Evolutionary conservation across 2,329 filamentous ascomycete species (phyloP).

Genomic region (Eurotiales sp.): DNA sequence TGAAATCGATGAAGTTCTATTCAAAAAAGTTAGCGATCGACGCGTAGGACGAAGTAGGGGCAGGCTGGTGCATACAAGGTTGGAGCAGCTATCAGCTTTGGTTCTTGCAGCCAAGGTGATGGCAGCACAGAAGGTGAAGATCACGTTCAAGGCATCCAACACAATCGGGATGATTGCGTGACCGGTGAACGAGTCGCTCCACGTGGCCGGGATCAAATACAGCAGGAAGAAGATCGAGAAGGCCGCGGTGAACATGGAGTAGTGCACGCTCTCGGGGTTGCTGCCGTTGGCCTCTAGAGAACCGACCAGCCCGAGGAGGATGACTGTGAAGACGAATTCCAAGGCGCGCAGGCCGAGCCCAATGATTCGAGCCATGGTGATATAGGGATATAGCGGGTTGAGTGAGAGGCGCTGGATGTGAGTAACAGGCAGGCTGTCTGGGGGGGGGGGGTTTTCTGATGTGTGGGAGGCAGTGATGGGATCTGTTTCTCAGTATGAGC

Average conservation of each 20-base stretch:
- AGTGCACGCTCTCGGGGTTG: slow-evolving; percentile 57
- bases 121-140: slow-evolving; percentile 48
- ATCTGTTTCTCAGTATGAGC: not conserved
- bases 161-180: slow-evolving; percentile 43
- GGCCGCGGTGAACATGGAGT: slow-evolving; percentile 46
- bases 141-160: slow-evolving; percentile 44
- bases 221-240: slow-evolving; percentile 48
- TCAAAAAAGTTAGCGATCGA: not conserved
- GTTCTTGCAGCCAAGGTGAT: slow-evolving; percentile 48
- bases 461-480: not conserved
- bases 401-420: no score
- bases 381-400: no score
- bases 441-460: no score
- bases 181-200: slow-evolving; percentile 37
- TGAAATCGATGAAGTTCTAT: slow-evolving; percentile 39
- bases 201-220: slow-evolving; percentile 44
- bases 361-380: slow-evolving; percentile 12
- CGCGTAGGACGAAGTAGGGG: no score
- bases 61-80: slow-evolving; percentile 20
- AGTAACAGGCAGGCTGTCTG: no score
- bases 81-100: slow-evolving; percentile 43
- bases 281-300: slow-evolving; percentile 58
- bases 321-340: slow-evolving; percentile 55
- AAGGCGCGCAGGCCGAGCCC: slow-evolving; percentile 14
- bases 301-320: slow-evolving; percentile 59